These are phyloP conservation scores for Cystofilobasidium macerans DNA, from an alignment of 768 basidiomycete species.

Conservation along the genomic window DNA sequence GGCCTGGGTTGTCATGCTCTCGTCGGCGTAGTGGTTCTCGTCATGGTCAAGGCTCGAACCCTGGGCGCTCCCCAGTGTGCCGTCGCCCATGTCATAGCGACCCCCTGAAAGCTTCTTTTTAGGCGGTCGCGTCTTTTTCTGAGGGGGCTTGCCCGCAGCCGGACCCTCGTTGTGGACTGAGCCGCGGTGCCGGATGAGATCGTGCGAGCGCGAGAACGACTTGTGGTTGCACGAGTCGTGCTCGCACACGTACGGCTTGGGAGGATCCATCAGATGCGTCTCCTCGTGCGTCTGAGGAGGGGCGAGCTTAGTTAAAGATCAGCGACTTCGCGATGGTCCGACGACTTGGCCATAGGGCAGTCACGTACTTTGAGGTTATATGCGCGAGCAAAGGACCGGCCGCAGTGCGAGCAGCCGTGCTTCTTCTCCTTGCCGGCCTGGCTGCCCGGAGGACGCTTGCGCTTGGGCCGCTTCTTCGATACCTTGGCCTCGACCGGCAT, in stretches of 20 bases:
- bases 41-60: background rate
- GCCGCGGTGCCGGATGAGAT: slow-evolving; percentile 76
- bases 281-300: slow-evolving; percentile 58
- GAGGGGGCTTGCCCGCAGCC: slow-evolving; percentile 8
- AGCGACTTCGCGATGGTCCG: too few relatives aligned
- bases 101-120: slow-evolving; percentile 6
- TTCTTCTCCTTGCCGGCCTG: slow-evolving; percentile 20
- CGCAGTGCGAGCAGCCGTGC: slow-evolving; percentile 15
- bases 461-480: slow-evolving; percentile 4
- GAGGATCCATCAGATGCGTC: slow-evolving; percentile 82
- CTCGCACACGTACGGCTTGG: slow-evolving; percentile 80
- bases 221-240: slow-evolving; percentile 67
- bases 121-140: slow-evolving; percentile 9
- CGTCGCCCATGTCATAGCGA: background rate
- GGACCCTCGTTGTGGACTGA: slow-evolving; percentile 65
- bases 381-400: slow-evolving; percentile 68
- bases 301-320: too few relatives aligned
- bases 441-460: background rate
- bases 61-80: background rate
- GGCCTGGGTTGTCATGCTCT: too few relatives aligned
- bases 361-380: slow-evolving; percentile 74
- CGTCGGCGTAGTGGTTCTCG: background rate
- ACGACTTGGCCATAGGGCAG: background rate
- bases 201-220: slow-evolving; percentile 89
- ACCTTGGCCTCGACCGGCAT: background rate